These are phyloP conservation scores for Biscutella laevigata DNA, from an alignment of 441 rosid genomes.

Conservation along the genomic window DNA sequence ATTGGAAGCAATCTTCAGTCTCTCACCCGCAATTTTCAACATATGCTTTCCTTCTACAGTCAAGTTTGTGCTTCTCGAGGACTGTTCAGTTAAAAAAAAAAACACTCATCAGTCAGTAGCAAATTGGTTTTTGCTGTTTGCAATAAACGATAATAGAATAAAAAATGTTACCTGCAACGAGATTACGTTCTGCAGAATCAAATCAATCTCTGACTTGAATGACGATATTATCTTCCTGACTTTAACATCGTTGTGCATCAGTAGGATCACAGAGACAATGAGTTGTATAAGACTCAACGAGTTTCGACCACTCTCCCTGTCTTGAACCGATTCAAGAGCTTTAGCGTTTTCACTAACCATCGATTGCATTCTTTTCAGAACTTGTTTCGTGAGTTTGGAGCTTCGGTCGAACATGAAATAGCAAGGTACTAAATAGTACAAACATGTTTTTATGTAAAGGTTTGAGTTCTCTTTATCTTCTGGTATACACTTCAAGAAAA, in stretches of 20 bases:
- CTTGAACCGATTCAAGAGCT: slow-evolving; percentile 20
- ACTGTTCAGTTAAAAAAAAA: slow-evolving; percentile 31
- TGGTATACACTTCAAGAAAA: slow-evolving; percentile 42
- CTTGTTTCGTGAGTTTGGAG: slow-evolving; percentile 37
- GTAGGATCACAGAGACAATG: slow-evolving; percentile 41
- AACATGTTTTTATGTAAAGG: slow-evolving; percentile 21
- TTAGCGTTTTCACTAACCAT: slow-evolving; percentile 31
- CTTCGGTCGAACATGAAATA: slow-evolving; percentile 59
- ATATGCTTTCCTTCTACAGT: slow-evolving; percentile 49
- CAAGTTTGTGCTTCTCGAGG: slow-evolving; percentile 32
- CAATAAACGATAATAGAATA: neutral
- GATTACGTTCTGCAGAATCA: slow-evolving; percentile 33
- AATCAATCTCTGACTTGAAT: slow-evolving; percentile 39
- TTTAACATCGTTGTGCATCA: slow-evolving; percentile 47
- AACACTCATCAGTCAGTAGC: neutral
- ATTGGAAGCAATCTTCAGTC: slow-evolving; percentile 31
- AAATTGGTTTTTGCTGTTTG: neutral
- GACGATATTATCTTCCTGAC: slow-evolving; percentile 32
- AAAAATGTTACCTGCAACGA: slow-evolving; percentile 45
- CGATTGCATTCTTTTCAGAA: slow-evolving; percentile 36
- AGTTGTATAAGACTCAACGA: slow-evolving; percentile 32
- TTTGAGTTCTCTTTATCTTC: slow-evolving; percentile 34
- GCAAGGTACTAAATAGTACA: slow-evolving; percentile 55
- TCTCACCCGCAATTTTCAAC: slow-evolving; percentile 39
- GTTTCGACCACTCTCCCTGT: slow-evolving; percentile 18